phyloP scores from a whole-genome alignment of 2,329 filamentous ascomycete genomes.

The Colletotrichum gloeosporioides region DNA sequence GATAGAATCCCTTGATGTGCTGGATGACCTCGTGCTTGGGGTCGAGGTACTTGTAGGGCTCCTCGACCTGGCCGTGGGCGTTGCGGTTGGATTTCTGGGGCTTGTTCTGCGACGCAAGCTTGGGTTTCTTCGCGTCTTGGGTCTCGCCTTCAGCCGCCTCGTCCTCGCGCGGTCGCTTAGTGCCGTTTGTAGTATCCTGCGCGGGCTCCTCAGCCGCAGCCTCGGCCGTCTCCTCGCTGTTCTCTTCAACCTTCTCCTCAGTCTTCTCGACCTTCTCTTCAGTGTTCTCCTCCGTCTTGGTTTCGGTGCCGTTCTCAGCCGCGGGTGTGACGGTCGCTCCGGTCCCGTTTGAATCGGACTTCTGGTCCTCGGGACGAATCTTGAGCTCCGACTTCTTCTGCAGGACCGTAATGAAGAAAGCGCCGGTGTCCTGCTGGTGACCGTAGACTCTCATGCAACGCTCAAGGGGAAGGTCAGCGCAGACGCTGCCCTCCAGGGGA shows the following conservation, averaged over 20 bases:
- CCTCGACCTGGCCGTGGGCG: slow-evolving; percentile 69
- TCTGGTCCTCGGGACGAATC: slow-evolving; percentile 62
- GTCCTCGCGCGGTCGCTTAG: slow-evolving; percentile 38
- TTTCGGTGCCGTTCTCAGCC: slow-evolving; percentile 16
- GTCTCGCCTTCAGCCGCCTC: slow-evolving; percentile 36
- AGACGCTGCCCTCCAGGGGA: slow-evolving; percentile 54
- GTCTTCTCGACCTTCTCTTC: slow-evolving; percentile 4
- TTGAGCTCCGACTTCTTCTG: slow-evolving; percentile 90
- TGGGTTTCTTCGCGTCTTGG: slow-evolving; percentile 44
- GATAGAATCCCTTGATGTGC: slow-evolving; percentile 83
- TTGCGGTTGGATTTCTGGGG: slow-evolving; percentile 45
- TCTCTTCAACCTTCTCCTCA: neutral
- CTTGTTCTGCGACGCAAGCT: slow-evolving; percentile 36
- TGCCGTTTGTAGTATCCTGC: slow-evolving; percentile 25
- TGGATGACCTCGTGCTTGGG: slow-evolving; percentile 77
- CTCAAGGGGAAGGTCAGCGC: slow-evolving; percentile 77
- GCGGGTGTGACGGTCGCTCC: slow-evolving; percentile 17
- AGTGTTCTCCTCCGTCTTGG: slow-evolving; percentile 14
- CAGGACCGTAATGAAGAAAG: slow-evolving; percentile 95
- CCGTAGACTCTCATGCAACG: slow-evolving; percentile 94
- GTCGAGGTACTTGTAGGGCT: slow-evolving; percentile 91
- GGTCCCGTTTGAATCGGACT: slow-evolving; percentile 51
- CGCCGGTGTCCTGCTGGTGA: slow-evolving; percentile 94
- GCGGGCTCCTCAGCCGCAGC: slow-evolving; percentile 15
- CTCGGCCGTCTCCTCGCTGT: neutral